Evolutionary conservation across 2,329 filamentous ascomycete genomes (phyloP).

Genomic region (Colletotrichum camelliae): DNA sequence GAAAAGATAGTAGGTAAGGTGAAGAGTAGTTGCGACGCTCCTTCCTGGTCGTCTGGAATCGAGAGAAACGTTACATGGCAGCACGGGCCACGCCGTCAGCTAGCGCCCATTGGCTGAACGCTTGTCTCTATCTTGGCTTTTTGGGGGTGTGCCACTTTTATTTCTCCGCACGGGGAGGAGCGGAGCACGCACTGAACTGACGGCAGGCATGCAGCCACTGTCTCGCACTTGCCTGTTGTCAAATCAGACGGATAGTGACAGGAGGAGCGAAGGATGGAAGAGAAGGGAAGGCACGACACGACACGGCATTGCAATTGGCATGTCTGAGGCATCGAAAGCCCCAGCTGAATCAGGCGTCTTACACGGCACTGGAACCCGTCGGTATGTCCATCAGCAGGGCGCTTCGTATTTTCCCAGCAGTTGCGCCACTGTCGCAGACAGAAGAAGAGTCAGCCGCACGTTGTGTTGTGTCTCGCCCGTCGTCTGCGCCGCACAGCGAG

Average conservation of each 20-base stretch:
- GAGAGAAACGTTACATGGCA: conserved; percentile 26
- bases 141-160: neutral
- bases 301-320: neutral
- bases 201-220: neutral
- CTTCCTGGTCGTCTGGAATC: neutral
- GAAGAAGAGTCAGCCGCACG: neutral
- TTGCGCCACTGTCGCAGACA: neutral
- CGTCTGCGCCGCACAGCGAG: neutral
- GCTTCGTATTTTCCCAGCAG: neutral
- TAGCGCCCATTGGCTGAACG: neutral
- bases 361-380: neutral
- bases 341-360: neutral
- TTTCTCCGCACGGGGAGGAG: conserved; percentile 7
- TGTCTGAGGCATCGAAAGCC: neutral
- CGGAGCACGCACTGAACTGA: neutral
- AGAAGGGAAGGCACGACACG: neutral
- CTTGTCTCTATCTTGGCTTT: conserved; percentile 9
- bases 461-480: neutral
- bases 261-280: neutral
- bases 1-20: neutral
- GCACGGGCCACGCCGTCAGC: neutral
- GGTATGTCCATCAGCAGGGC: neutral
- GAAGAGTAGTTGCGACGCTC: neutral
- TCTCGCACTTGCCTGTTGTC: neutral
- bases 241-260: neutral